Conservation (phyloP, 2,329 filamentous ascomycete genomes). For the Trichoderma asperellum region DNA sequence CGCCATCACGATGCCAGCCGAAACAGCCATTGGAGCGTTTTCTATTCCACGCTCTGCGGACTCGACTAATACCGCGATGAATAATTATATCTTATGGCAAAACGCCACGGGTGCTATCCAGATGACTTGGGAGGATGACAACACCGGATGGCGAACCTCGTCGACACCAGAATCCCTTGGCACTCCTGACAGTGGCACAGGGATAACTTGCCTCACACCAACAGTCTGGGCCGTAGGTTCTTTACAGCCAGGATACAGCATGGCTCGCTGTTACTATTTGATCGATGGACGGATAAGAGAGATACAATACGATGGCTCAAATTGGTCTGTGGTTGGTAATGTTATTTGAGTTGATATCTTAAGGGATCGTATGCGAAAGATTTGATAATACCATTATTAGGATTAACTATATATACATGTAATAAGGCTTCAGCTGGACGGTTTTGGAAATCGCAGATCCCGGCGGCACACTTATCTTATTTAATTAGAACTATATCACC, state of each 20-base stretch:
- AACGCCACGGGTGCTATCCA: background rate
- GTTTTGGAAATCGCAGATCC: background rate
- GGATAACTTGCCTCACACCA: constrained; percentile 2
- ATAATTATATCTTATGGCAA: constrained; percentile 1
- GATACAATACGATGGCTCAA: constrained; percentile 1
- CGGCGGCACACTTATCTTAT: background rate
- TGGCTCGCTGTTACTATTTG: constrained; percentile 7
- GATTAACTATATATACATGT: background rate
- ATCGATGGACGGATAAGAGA: background rate
- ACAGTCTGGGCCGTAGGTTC: background rate
- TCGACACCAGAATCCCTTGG: background rate
- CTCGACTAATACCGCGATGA: background rate
- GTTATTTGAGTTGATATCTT: background rate
- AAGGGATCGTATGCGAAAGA: background rate
- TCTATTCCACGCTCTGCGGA: background rate
- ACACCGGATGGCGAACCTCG: constrained; percentile 12
- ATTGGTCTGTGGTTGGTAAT: constrained; percentile 11
- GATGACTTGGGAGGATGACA: constrained; percentile 14
- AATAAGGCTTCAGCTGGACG: background rate
- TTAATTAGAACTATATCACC: background rate
- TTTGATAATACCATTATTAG: background rate
- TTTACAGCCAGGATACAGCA: background rate
- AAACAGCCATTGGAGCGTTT: background rate
- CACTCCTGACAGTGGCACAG: background rate
- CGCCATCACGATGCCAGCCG: background rate